These are phyloP conservation scores for Apiotrichum montevideense DNA, from an alignment of 1,284 basidiomycete genomes.

Conservation along the genomic window DNA sequence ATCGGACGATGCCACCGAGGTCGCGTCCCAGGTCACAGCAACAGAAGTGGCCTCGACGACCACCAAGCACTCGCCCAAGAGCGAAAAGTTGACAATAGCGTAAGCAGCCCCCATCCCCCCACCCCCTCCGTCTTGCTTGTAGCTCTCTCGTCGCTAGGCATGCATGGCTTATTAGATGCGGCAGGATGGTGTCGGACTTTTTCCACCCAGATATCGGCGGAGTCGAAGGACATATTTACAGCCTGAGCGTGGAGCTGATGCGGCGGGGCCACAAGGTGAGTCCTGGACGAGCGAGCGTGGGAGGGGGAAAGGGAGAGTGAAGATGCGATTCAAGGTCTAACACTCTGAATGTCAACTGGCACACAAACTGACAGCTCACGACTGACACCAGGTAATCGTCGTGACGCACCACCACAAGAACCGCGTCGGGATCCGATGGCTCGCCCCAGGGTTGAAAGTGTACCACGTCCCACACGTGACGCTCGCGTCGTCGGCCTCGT, in stretches of 20 bases:
- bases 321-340: too few relatives aligned
- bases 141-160: conserved; percentile 9
- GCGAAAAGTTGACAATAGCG: conserved; percentile 4
- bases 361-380: conserved; percentile 46
- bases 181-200: conserved; percentile 86
- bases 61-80: conserved; percentile 5
- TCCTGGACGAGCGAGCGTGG: not conserved
- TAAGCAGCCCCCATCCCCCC: not conserved
- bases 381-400: conserved; percentile 68
- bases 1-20: not conserved
- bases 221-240: conserved; percentile 95
- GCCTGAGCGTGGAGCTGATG: conserved; percentile 77
- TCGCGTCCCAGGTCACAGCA: not conserved
- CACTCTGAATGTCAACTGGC: not conserved
- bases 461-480: conserved; percentile 88
- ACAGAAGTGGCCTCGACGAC: not conserved
- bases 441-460: conserved; percentile 69
- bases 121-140: not conserved
- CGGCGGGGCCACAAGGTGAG: conserved; percentile 75
- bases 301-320: too few relatives aligned
- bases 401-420: conserved; percentile 87
- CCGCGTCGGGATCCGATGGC: conserved; percentile 81
- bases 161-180: conserved; percentile 27
- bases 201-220: conserved; percentile 93
- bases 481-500: conserved; percentile 80